Evolutionary conservation across 108 stramenopile genomes (phyloP).

Genomic region (Pseudonitzschia multistriata): DNA sequence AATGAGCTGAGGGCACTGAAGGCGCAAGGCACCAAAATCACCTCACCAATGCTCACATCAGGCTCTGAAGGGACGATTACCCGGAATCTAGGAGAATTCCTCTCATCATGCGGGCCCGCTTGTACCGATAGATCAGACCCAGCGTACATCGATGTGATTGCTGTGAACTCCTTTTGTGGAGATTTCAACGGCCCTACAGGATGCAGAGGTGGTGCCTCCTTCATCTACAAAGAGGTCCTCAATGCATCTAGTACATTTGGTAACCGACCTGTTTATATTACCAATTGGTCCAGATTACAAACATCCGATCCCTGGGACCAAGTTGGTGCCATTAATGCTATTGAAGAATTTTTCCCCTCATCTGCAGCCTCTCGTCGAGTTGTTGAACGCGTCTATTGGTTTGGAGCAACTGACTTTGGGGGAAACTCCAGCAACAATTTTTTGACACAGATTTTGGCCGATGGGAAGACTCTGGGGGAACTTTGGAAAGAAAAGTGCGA

Average conservation of each 20-base stretch:
- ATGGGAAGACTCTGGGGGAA: conserved; percentile 3
- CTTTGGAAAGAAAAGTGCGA: conserved; percentile 2
- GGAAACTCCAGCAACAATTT: neutral
- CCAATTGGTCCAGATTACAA: conserved; percentile 12
- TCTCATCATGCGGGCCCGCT: neutral
- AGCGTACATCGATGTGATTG: conserved; percentile 18
- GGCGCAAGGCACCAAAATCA: neutral
- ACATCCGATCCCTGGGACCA: conserved; percentile 13
- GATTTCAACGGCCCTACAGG: neutral
- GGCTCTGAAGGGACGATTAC: neutral
- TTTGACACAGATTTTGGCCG: neutral
- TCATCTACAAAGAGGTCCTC: neutral
- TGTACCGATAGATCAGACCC: conserved; percentile 1
- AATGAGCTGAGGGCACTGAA: conserved; percentile 3
- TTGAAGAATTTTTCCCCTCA: conserved; percentile 7
- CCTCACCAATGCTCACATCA: conserved; percentile 13
- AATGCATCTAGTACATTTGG: conserved; percentile 7
- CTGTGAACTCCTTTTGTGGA: conserved; percentile 18
- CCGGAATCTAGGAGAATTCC: neutral
- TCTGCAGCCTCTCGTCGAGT: neutral
- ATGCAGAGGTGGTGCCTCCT: conserved; percentile 5
- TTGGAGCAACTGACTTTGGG: conserved; percentile 4
- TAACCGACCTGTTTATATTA: conserved; percentile 20
- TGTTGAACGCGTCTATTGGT: conserved; percentile 29
- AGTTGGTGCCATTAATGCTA: conserved; percentile 13